Base-by-base conservation (phyloP, 169 alveolate species). In the Plasmodium sp. region DNA sequence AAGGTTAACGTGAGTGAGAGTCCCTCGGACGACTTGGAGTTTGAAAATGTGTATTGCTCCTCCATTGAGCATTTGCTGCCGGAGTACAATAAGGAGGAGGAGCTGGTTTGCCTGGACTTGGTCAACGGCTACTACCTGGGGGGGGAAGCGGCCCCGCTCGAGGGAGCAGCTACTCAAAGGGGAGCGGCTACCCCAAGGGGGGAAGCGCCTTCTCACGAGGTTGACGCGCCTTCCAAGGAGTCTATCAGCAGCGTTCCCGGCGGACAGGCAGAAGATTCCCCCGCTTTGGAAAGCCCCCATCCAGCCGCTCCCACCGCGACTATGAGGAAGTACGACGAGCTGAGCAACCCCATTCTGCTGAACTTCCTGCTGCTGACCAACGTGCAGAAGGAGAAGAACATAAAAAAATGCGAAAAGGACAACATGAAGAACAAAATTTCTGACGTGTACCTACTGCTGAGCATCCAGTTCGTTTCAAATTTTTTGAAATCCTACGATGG, bases 381-480 rank as follows among this genome's bases (percentile, higher is more conserved):
- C 74, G 43, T 91, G 27, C 95, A 91, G 62, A 91, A 91, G 75
- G 95, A 91, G 72, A 91, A 91, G 45, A 91, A 91, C 71, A 91
- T 91, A 31, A 91, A 77, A 73, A 91, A 91, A 77, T 67, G 84
- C 56, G 92, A 91, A 67, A 67, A 91, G 58, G 81, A 67, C 39
- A 91, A 67, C 41, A 91, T 81, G 34, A 91, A 91, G 74, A 80
- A 91, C 51, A 91, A 91, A 91, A 91, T 82, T 5, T 91, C 95
- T 71, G 95, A 91, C 43, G 54, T 75, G 27, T 91, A 81, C 74
- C 41, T 91, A 0, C 75, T 91, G 41, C 75, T 91, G 39, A 91
- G 92, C 43, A 91, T 91, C 27, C 95, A 91, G 58, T 91, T 91
- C 83, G 58, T 81, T 81, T 81, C 51, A 34, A 91, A 91, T 91